Evolutionary conservation across 164 flowering plant genomes (phyloP).

Genomic region (Tetrastigma voinierianum): DNA sequence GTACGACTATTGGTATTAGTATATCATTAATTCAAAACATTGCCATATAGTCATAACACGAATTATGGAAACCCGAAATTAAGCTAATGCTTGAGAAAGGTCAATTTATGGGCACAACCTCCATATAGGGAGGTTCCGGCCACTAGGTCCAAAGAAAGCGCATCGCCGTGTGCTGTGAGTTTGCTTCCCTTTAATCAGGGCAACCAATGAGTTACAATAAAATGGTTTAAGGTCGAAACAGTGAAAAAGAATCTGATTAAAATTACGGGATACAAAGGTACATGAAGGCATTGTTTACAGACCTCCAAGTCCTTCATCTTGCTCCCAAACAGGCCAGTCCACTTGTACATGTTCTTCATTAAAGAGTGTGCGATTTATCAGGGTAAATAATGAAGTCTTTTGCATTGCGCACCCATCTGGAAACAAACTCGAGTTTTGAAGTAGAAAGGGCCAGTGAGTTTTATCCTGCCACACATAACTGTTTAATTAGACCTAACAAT

Average conservation of each 20-base stretch:
- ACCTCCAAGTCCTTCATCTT: conserved; percentile 99
- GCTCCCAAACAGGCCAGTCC: conserved; percentile 99
- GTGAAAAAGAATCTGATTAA: background rate
- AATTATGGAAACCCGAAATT: no score
- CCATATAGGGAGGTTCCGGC: no score
- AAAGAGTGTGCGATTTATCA: conserved; percentile 88
- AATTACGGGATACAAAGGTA: conserved; percentile 71
- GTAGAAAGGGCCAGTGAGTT: conserved; percentile 96
- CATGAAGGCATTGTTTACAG: conserved; percentile 57
- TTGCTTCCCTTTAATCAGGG: background rate
- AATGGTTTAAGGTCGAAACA: background rate
- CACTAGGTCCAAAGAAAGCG: no score
- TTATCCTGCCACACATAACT: conserved; percentile 62
- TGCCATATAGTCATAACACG: background rate
- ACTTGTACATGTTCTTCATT: conserved; percentile 90
- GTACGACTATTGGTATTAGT: no score
- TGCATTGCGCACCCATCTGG: conserved; percentile 88
- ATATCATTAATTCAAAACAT: background rate
- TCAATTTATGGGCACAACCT: no score
- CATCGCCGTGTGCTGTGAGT: no score
- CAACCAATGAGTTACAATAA: background rate
- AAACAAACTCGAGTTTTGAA: conserved; percentile 92
- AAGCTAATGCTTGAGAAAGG: no score
- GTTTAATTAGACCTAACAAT: no score
- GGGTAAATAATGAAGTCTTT: conserved; percentile 96